Evolutionary conservation across 306 rosid genomes (phyloP), one percentile per base, ranked within the genome.

Genomic region (Quercus bicolor): DNA sequence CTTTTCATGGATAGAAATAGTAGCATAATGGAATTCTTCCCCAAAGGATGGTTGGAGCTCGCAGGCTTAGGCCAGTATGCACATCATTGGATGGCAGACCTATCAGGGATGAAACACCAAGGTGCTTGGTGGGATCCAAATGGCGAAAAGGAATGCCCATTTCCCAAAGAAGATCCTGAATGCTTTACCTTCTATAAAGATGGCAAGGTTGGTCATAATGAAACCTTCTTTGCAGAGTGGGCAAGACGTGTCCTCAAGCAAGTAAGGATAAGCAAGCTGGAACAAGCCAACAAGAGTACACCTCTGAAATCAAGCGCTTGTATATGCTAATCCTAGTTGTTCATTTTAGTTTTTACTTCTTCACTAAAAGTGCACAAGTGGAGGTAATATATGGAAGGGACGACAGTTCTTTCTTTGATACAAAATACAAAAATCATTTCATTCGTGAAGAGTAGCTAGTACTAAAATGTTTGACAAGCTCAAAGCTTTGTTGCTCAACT

Each of bases 1-100:
- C 14, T 80, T 7, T 79, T 83, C 73, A 79, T 77, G 85, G 80
- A 86, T 56, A 68, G 78, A 70, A 68, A 80, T 57, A 77, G 85
- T n/a, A 77, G 80, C 69, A 13, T 83, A 3, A 80, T 83, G 87
- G 83, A 83, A 31, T 83, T 83, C 54, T 86, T 80, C 69, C 83
- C 89, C 24, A 66, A 61, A 40, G 82, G 88, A 13, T 79, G 86
- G 86, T 45, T 73, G 40, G 82, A 79, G 82, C 80, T 72, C 5
- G 89, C 86, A 2, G 78, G 88, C 14, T n/a, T 29, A 4, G 88
- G 82, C 26, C 84, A 60, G 64, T 82, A 76, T 45, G 84, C 60
- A 2, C 37, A 72, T 69, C 84, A 51, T 70, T 82, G 86, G 88
- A 72, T 82, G 82, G 80, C 88, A 33, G 75, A 57, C 56, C 51